Evolutionary conservation across 2,329 filamentous ascomycete genomes (phyloP).

Genomic region (Immersiporthe knoxdaviesiana): DNA sequence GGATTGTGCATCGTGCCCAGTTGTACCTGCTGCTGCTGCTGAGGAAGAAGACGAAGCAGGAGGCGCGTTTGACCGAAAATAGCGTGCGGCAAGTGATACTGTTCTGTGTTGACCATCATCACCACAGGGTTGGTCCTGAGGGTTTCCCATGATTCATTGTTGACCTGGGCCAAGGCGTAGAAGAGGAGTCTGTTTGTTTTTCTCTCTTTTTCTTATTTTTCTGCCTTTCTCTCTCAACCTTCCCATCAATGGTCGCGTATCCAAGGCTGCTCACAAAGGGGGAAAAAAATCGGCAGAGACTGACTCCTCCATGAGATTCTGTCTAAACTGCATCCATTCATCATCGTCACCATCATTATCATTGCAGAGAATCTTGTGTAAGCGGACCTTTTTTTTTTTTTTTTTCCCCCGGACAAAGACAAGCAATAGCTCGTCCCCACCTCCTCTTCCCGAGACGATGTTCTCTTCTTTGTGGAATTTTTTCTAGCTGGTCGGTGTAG

Average conservation of each 20-base stretch:
- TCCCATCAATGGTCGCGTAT: not conserved
- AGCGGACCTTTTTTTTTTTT: too few relatives aligned
- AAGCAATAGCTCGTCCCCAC: not conserved
- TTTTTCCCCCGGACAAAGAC: conserved; percentile 19
- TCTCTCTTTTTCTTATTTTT: too few relatives aligned
- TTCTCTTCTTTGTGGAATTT: conserved; percentile 10
- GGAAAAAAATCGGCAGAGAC: not conserved
- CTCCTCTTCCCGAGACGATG: not conserved
- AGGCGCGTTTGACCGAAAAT: not conserved
- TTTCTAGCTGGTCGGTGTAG: not conserved
- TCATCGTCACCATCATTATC: not conserved
- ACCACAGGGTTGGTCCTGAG: not conserved
- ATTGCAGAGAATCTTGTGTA: not conserved
- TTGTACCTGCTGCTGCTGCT: not conserved
- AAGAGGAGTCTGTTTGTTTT: too few relatives aligned
- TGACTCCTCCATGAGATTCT: not conserved
- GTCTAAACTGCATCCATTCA: conserved; percentile 12
- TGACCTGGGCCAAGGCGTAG: not conserved
- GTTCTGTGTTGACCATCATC: not conserved
- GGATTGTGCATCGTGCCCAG: not conserved
- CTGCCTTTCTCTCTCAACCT: not conserved
- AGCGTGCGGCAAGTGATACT: not conserved
- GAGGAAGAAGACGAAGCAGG: too few relatives aligned
- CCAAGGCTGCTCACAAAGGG: not conserved
- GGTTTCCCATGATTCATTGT: not conserved